phyloP scores from a whole-genome alignment of 805 yeast species.

The Starmerella geochares region DNA sequence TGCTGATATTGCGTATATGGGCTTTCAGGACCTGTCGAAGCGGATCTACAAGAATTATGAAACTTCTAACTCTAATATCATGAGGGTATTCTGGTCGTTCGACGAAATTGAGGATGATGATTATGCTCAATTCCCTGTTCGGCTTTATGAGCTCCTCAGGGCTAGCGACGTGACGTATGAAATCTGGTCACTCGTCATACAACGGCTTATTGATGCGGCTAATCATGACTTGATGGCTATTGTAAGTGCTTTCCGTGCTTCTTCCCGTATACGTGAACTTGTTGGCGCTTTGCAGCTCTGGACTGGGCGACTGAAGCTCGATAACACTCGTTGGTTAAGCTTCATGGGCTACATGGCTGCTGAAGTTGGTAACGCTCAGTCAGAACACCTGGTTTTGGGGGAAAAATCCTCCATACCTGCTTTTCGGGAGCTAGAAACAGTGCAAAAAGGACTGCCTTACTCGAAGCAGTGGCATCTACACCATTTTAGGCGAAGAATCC shows the following conservation, averaged over 20 bases:
- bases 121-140: not conserved
- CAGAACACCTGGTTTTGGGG: not conserved
- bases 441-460: constrained; percentile 3
- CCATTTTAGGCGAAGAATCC: not conserved
- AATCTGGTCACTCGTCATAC: not conserved
- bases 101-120: not conserved
- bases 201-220: not conserved
- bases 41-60: not conserved
- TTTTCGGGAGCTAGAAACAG: not conserved
- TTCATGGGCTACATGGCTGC: constrained; percentile 5
- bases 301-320: not conserved
- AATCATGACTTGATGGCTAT: not conserved
- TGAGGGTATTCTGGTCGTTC: not conserved
- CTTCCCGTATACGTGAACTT: not conserved
- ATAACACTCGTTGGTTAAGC: not conserved
- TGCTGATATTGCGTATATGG: not conserved
- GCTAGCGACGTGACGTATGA: not conserved
- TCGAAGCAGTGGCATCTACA: constrained; percentile 10
- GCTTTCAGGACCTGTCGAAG: not conserved
- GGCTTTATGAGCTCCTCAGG: not conserved
- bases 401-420: not conserved
- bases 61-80: not conserved
- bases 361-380: not conserved
- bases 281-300: not conserved
- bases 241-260: not conserved